Evolutionary conservation across 768 basidiomycete genomes (phyloP), one percentile per base, ranked within the genome.

Genomic region (Auricularia heimuer): DNA sequence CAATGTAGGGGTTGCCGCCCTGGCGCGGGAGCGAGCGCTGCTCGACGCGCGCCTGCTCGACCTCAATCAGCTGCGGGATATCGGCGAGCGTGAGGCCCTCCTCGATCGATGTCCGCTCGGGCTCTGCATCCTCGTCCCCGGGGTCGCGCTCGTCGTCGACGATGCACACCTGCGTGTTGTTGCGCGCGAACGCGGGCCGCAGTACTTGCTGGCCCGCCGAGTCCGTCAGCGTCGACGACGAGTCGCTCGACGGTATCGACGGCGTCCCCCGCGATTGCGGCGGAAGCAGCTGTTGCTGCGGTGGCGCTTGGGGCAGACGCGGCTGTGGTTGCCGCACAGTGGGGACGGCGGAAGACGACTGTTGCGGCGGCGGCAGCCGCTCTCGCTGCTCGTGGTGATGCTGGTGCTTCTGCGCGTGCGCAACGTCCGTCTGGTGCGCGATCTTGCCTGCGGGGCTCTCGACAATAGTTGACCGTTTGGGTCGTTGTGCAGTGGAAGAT

Each of bases 31-130:
- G 75, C 3, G 89, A 91, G n/a, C 92, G 85, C 65, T 87, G 89
- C 70, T 94, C 90, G 73, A 92, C 89, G 61, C 91, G 82, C 21
- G 92, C 92, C 73, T 96, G 92, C 14, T 93, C 94, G 3, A 88
- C 93, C 73, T 94, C 91, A 75, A 97, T 89, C 11, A 97, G 76
- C 71, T 94, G 90, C 7, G 95, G 94, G 62, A 98, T 92, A 75
- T 98, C 97, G 8, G 92, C 93, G 14, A 98, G 82, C 0, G 94
- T 96, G 70, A 98, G 87, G 3, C 89, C 89, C 65, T 95, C 92
- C 64, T 94, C 92, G 33, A 81, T 80, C 56, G 71, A 73, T 21
- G 70, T 61, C 6, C 73, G 70, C 16, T 36, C 64, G 4, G 63
- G 62, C 2, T 66, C 68, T 12, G 45, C 63, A 36, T 65, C 63